Conservation (phyloP, 768 basidiomycete genomes). For the Lactifluus volemus region DNA sequence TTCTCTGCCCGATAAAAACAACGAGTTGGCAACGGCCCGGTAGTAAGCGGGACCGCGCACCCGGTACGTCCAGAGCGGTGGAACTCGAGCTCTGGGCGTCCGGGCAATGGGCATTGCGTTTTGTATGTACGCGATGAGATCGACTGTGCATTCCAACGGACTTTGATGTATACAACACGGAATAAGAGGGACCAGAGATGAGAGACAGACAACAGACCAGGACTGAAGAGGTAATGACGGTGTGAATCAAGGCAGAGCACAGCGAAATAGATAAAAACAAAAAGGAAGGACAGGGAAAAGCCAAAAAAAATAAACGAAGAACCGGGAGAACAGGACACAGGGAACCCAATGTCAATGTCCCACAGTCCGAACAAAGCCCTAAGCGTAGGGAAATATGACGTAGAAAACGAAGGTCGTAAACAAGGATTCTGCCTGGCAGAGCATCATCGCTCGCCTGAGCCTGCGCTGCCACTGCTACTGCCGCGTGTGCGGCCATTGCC, state of each 20-base stretch:
- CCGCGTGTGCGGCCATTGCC: constrained; percentile 19
- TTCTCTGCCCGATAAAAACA: constrained; percentile 30
- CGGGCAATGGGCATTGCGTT: not conserved
- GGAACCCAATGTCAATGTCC: not conserved
- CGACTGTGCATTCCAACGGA: not conserved
- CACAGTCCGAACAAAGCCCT: not conserved
- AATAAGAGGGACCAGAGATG: not conserved
- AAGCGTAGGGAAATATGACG: not conserved
- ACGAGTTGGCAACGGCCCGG: constrained; percentile 1
- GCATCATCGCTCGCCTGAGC: constrained; percentile 12
- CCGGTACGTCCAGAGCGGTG: constrained; percentile 10
- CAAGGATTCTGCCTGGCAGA: not conserved
- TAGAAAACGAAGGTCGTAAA: not conserved
- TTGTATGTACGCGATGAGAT: not conserved
- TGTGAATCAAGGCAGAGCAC: not conserved
- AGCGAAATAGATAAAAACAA: constrained; percentile 2
- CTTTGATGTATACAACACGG: constrained; percentile 8
- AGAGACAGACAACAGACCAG: not conserved
- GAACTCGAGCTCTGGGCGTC: constrained; percentile 9
- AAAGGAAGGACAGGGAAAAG: not conserved
- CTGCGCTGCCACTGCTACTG: constrained; percentile 10
- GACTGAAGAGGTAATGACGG: not conserved
- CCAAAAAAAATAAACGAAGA: not conserved
- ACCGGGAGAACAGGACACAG: not conserved
- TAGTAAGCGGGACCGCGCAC: constrained; percentile 13